Percentiles rank a stretch among this genome's conserved stretches.
Evolutionary conservation across 768 basidiomycete species (phyloP).

Genomic region (Hirschioporus abietinus): DNA sequence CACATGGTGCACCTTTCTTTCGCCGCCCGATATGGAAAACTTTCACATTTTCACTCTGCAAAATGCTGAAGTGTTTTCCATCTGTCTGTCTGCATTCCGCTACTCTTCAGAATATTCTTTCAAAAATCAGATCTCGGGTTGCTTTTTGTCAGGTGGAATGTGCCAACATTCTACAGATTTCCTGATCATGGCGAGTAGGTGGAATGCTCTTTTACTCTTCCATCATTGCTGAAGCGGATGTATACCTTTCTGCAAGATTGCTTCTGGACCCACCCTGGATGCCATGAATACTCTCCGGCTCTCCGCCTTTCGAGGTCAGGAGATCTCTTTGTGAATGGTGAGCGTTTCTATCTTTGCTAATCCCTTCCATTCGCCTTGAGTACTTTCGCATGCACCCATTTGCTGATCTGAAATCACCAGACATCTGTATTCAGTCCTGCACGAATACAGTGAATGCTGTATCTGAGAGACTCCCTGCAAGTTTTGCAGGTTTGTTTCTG

Average conservation of each 20-base stretch:
- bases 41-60: not conserved
- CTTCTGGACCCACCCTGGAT: not conserved
- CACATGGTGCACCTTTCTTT: not conserved
- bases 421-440: too few relatives aligned
- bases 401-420: not conserved
- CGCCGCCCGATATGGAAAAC: not conserved
- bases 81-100: not conserved
- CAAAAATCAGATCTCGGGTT: not conserved
- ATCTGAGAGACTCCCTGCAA: too few relatives aligned
- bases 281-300: not conserved
- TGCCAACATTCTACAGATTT: not conserved
- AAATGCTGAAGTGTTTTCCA: not conserved
- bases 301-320: not conserved
- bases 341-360: not conserved
- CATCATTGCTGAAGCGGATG: not conserved
- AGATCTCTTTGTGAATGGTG: not conserved
- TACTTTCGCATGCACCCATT: not conserved
- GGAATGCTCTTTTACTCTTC: not conserved
- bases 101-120: not conserved
- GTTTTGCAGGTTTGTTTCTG: too few relatives aligned
- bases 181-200: not conserved
- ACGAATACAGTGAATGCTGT: not conserved
- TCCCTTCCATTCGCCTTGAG: not conserved
- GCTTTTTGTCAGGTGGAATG: not conserved
- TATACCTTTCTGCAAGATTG: not conserved